Base-by-base conservation (phyloP, 2,329 filamentous ascomycete genomes). In the Arthrobotrys sphaeroides region DNA sequence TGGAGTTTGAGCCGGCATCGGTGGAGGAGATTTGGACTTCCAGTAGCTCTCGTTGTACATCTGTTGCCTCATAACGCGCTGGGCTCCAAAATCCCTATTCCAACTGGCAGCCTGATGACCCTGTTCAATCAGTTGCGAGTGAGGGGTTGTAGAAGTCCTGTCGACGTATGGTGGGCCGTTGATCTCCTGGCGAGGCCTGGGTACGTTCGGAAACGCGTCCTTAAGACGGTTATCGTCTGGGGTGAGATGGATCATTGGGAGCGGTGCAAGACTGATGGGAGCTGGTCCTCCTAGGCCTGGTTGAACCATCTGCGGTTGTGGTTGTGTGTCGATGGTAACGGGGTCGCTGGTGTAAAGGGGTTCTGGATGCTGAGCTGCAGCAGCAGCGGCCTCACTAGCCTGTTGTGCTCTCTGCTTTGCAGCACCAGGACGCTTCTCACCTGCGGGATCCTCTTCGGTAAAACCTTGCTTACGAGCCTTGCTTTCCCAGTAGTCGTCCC, bases 401-500 rank as follows among this genome's bases (percentile, higher is more conserved):
- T 75, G 77, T 55, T 77, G 76, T 22, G 77, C 77, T 38, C 79
- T 77, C 57, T 79, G 78, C 84, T 96, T 97, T 72, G 93, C 90
- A 40, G 92, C 94, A 64, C 95, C 95, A 4, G 95, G 95, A 78
- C 95, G 88, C 85, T 99, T 98, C 84, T 99, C 95, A 42, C 95
- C 95, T 2, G 95, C 95, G 59, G 94, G 87, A 82, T 99, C 95
- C 77, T 96, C 93, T 82, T 99, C 95, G 0, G 95, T 99, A 81
- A 99, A 99, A 9, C 95, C 95, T 83, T 99, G 95, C 83, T 98
- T 99, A 53, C 91, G 88, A 5, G 95, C 95, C 83, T 98, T 98
- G 81, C 90, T 92, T 83, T 98, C 95, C 95, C 95, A 99, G 83
- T 99, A 99, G 82, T 99, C 95, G 83, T 99, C 95, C 57, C 95